phyloP scores from a whole-genome alignment of 768 basidiomycete genomes.

The Podaxis pistillaris region DNA sequence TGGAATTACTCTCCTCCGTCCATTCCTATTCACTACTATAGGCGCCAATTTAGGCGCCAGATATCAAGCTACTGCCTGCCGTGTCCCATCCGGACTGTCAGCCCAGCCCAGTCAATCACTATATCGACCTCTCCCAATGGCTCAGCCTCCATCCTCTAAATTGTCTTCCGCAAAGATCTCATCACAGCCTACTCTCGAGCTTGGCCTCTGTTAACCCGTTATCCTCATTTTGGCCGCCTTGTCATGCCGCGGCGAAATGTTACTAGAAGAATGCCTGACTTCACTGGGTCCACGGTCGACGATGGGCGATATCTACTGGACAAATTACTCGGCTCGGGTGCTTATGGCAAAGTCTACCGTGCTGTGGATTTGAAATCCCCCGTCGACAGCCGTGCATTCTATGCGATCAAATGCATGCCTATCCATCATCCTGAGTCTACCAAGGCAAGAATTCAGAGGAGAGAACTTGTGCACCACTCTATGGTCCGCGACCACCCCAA shows the following conservation, averaged over 20 bases:
- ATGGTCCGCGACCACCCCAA: conserved; percentile 54
- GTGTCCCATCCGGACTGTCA: neutral
- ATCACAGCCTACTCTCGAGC: conserved; percentile 4
- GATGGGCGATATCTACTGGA: conserved; percentile 60
- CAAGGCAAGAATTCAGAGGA: conserved; percentile 56
- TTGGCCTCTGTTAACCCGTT: conserved; percentile 12
- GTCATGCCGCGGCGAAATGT: conserved; percentile 40
- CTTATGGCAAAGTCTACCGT: conserved; percentile 77
- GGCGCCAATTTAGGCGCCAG: neutral
- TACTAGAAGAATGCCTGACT: conserved; percentile 47
- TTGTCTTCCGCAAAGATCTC: conserved; percentile 11
- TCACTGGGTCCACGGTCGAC: conserved; percentile 51
- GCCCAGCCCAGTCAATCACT: conserved; percentile 2
- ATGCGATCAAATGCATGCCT: conserved; percentile 77
- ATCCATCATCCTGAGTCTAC: conserved; percentile 52
- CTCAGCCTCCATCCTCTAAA: neutral
- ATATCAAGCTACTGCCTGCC: neutral
- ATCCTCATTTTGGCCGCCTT: conserved; percentile 7
- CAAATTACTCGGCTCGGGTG: conserved; percentile 67
- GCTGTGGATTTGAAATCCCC: conserved; percentile 52
- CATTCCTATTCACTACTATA: neutral
- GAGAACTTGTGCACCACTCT: conserved; percentile 66
- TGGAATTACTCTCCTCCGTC: neutral
- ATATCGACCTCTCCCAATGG: neutral
- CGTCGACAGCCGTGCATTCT: conserved; percentile 38